Evolutionary conservation across 805 yeast species (phyloP), one percentile per base, ranked within the genome.

Genomic region (Yarrowia porcina): DNA sequence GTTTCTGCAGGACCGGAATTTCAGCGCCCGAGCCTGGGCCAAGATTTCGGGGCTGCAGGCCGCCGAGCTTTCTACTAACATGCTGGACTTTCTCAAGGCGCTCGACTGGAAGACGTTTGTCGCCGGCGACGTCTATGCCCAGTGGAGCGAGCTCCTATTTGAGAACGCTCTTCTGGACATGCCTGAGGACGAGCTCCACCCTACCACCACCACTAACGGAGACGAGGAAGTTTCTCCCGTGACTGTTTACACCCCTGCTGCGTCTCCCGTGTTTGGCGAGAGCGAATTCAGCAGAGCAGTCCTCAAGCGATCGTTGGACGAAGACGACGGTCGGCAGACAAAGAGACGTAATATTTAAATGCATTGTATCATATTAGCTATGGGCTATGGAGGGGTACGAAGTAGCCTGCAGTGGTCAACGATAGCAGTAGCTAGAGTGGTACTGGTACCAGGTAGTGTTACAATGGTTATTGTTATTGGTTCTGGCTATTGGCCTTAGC

Each of bases 1-100:
- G 71, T 88, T 84, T 72, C 77, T 81, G 65, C 90, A 85, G 70
- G 96, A 90, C 73, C 82, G 83, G 57, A 87, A 86, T 70, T 88
- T 82, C 73, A 78, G 88, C 30, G 79, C 87, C 67, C 80, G 78
- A 65, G 82, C 88, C 6, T 90, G 96, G 96, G 77, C 87, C 59
- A 82, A 83, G 70, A 85, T 90, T 56, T 82, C 90, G 33, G 94
- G 96, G 0, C 78, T 88, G 41, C 70, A 82, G 21, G 69, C 81
- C 4, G 66, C 71, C 28, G 85, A 82, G 64, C 75, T 90, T 60
- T 78, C 76, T 65, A 70, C 69, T 42, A 73, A 84, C 63, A 96
- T 90, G 73, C 68, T 79, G 28, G 72, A 76, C 7, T 76, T 87
- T 20, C 79, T 89, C 66, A 70, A 74, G 38, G 72, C 79, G 7